Conservation (phyloP, 2,329 filamentous ascomycete species). For the Penicillium sp. region DNA sequence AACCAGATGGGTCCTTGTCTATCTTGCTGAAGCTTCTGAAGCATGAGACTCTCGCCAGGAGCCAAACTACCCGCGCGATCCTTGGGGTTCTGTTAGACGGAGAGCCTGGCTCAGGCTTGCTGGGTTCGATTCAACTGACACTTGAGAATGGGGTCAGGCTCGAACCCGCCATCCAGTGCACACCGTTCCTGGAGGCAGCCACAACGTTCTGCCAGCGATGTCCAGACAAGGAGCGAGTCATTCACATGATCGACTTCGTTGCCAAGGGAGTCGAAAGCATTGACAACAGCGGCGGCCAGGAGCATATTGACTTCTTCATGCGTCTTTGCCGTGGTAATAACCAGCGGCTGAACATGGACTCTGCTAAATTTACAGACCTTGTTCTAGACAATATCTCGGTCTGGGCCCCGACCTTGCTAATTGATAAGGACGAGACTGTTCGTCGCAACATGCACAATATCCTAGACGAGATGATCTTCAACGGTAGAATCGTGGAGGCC, state of each 20-base stretch:
- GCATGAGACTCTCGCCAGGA: constrained; percentile 55
- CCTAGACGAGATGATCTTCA: constrained; percentile 45
- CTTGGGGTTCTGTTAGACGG: constrained; percentile 57
- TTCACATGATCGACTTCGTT: constrained; percentile 41
- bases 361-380: constrained; percentile 34
- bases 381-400: constrained; percentile 44
- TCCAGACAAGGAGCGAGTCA: constrained; percentile 37
- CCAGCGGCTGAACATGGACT: constrained; percentile 33
- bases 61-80: constrained; percentile 53
- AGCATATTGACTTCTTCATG: constrained; percentile 53
- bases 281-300: constrained; percentile 47
- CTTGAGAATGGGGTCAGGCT: constrained; percentile 56
- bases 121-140: constrained; percentile 51
- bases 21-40: constrained; percentile 62
- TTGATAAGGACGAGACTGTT: constrained; percentile 49
- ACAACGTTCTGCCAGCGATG: constrained; percentile 51
- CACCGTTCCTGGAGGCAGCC: constrained; percentile 59
- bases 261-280: constrained; percentile 51
- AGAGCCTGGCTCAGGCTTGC: constrained; percentile 50
- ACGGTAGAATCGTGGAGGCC: constrained; percentile 26
- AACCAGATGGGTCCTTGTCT: constrained; percentile 33
- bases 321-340: constrained; percentile 50
- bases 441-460: constrained; percentile 47
- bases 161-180: constrained; percentile 47
- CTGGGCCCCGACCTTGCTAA: constrained; percentile 54